Evolutionary conservation across 1,139 yeast species (phyloP).

Genomic region (Candida dubliniensis): DNA sequence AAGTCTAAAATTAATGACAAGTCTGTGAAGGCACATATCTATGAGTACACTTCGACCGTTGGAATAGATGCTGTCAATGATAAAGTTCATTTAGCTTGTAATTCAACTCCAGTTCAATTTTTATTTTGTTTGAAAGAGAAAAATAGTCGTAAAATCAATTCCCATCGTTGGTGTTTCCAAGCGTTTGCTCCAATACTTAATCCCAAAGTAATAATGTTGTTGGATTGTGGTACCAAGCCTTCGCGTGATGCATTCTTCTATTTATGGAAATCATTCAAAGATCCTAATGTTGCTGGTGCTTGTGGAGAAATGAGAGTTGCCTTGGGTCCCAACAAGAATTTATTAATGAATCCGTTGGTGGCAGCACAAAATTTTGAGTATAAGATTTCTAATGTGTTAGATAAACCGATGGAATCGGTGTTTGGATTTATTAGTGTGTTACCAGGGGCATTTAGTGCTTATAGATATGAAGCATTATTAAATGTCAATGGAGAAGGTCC

Average conservation of each 20-base stretch:
- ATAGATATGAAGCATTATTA: slow-evolving; percentile 67
- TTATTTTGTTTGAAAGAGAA: slow-evolving; percentile 76
- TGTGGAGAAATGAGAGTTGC: slow-evolving; percentile 82
- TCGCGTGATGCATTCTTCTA: slow-evolving; percentile 70
- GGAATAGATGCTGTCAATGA: slow-evolving; percentile 67
- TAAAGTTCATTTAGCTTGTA: slow-evolving; percentile 54
- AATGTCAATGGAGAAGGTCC: slow-evolving; percentile 71
- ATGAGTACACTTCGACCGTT: slow-evolving; percentile 77
- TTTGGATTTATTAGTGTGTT: slow-evolving; percentile 81
- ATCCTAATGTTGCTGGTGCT: slow-evolving; percentile 80
- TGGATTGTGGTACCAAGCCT: slow-evolving; percentile 84
- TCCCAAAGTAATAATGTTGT: slow-evolving; percentile 68
- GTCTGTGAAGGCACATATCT: slow-evolving; percentile 69
- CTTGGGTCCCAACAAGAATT: slow-evolving; percentile 55
- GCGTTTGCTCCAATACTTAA: slow-evolving; percentile 70
- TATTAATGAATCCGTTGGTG: slow-evolving; percentile 69
- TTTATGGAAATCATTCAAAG: slow-evolving; percentile 74
- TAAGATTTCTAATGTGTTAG: slow-evolving; percentile 77
- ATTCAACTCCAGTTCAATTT: slow-evolving; percentile 69
- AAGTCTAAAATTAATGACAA: slow-evolving; percentile 72
- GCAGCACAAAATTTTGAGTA: slow-evolving; percentile 87
- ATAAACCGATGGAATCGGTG: slow-evolving; percentile 80
- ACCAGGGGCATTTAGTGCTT: slow-evolving; percentile 89
- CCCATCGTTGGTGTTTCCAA: slow-evolving; percentile 85
- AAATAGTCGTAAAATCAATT: slow-evolving; percentile 73